Base-by-base conservation (phyloP, 768 basidiomycete genomes). In the Termitomyces sp. region DNA sequence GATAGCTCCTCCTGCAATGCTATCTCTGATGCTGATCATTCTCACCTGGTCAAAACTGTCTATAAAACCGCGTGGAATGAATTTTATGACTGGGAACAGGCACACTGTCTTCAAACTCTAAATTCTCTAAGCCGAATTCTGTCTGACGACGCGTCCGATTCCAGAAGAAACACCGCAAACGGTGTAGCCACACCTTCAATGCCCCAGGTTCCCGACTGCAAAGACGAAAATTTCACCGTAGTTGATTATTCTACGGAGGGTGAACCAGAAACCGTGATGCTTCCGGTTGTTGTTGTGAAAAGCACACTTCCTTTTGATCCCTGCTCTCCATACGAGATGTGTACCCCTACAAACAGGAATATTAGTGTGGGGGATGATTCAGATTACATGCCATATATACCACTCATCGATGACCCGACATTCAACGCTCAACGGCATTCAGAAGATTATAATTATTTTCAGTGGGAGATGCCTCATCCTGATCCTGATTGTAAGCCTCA, bases 321-420 rank as follows among this genome's bases (percentile, higher is more conserved):
- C 1, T 69, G 66, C 61, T 73, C 80, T 0, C 61, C 67, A 6
- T 88, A 89, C 64, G 85, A 87, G 62, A 72, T 76, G 1, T 87
- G 84, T 64, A 73, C 83, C 2, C 82, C 86, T 1, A 60, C 75
- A 2, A 62, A 66, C 12, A 74, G 76, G 47, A 84, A 73, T 47
- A 70, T 84, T 16, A 73, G 77, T 46, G 71, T 73, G 18, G 85
- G 83, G 4, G 86, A 88, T 58, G 87, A 88, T 58, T 70, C 81
- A 6, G 72, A 76, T 58, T 67, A 71, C 22, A 78, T 88, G 75
- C 73, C 75, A 2, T 90, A 87, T 65, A 68, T 87, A 6, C 86
- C 87, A 2, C 82, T 81, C 53, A 74, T 80, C 0, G 86, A 90
- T 63, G 87, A 89, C 45, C 75, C 77, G 3, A 63, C 48, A 0